Evolutionary conservation across 495 filamentous ascomycete species (phyloP), one percentile per base, ranked within the genome.

Genomic region (Glonium stellatum): DNA sequence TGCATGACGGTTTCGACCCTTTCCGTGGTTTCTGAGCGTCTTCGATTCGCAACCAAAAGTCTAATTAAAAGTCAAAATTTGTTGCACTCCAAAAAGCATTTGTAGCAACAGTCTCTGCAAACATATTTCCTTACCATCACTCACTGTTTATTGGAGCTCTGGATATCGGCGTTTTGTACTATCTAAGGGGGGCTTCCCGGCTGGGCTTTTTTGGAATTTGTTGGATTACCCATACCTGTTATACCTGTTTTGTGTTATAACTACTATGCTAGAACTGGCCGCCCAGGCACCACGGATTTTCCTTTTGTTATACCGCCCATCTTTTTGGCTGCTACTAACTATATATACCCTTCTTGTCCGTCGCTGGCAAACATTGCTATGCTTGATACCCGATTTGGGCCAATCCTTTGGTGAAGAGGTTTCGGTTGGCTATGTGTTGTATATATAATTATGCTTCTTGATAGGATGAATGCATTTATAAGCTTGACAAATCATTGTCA

Each of bases 11-110:
- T 12, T 59, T 57, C 57, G 65, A 68, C 55, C 62, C 62, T 27
- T 68, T 68, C 47, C 58, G 59, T 25, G 59, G 59, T 41, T 68
- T 68, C 55, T 68, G 53, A 46, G 23, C 15, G 25, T 44, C 18
- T 18, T 44, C 18, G 18, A 44, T 15, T 44, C 39, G 18, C 18
- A 44, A 44, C 39, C 39, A 44, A 44, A 44, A 44, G 39, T 44
- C 39, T 44, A 18, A 13, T 44, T 44, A 13, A 44, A 44, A 44
- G 39, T 18, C 39, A 44, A 44, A 44, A 44, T 13, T 44, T 11
- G 39, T 44, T 15, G 39, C 39, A 44, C 13, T 18, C 39, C 12
- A 44, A 51, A 51, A 51, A 27, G 48, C 48, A 25, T 23, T 22
- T 51, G 19, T 27, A 25, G 21, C 48, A 44, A 44, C 12, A 51